These are phyloP conservation scores for Fusarium nanum DNA, from an alignment of 2,329 filamentous ascomycete genomes.

Conservation along the genomic window DNA sequence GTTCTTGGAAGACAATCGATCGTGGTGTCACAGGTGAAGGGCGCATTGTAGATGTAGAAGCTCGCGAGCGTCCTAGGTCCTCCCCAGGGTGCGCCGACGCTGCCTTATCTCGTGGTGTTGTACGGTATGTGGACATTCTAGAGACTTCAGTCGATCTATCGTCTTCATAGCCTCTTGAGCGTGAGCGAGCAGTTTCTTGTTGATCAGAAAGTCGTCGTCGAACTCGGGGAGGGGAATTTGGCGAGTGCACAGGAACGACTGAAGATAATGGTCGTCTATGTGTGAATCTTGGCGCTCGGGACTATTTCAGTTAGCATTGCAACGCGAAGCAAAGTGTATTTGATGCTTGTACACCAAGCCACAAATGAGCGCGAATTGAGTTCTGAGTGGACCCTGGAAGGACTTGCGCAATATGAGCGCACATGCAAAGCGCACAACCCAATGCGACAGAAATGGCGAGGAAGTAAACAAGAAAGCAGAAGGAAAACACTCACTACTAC, in stretches of 20 bases:
- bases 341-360: not conserved
- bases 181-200: slow-evolving; percentile 58
- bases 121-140: slow-evolving; percentile 60
- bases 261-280: slow-evolving; percentile 67
- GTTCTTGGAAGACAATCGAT: slow-evolving; percentile 61
- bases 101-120: slow-evolving; percentile 57
- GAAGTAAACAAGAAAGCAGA: slow-evolving; percentile 7
- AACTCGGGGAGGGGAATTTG: slow-evolving; percentile 63
- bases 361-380: slow-evolving; percentile 4
- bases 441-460: slow-evolving; percentile 12
- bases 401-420: not conserved
- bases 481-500: slow-evolving; percentile 58
- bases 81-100: slow-evolving; percentile 55
- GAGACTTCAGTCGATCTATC: slow-evolving; percentile 55
- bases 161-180: slow-evolving; percentile 56
- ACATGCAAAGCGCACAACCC: slow-evolving; percentile 12
- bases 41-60: slow-evolving; percentile 50
- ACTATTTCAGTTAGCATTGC: slow-evolving; percentile 52
- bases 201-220: slow-evolving; percentile 68
- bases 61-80: slow-evolving; percentile 50
- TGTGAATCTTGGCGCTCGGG: slow-evolving; percentile 59
- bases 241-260: slow-evolving; percentile 60
- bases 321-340: slow-evolving; percentile 12
- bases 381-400: slow-evolving; percentile 7
- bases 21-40: slow-evolving; percentile 63